Percentiles rank a stretch among this genome's conserved stretches.
These are phyloP conservation scores for Brassica incana DNA, from an alignment of 345 rosid species.

Conservation along the genomic window DNA sequence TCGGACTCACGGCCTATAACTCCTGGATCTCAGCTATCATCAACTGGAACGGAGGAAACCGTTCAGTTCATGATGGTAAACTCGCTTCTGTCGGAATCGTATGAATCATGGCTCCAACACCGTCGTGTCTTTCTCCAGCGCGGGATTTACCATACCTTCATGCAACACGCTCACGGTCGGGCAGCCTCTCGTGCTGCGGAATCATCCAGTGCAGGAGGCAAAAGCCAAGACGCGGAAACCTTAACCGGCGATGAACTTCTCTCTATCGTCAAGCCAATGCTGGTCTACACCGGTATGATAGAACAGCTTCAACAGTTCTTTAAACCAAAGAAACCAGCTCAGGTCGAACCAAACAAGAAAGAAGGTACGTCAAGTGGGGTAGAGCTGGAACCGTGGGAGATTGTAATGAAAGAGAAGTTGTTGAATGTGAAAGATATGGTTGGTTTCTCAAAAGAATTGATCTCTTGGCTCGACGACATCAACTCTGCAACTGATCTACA, in stretches of 20 bases:
- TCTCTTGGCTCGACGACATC: constrained; percentile 86
- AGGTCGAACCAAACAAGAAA: constrained; percentile 27
- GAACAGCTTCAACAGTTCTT: constrained; percentile 87
- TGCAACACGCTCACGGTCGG: constrained; percentile 90
- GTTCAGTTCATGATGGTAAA: constrained; percentile 98
- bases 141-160: constrained; percentile 83
- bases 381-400: constrained; percentile 75
- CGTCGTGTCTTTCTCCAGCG: constrained; percentile 81
- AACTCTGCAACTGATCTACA: constrained; percentile 68
- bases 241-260: constrained; percentile 57
- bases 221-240: constrained; percentile 43
- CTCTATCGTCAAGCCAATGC: constrained; percentile 70
- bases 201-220: constrained; percentile 47
- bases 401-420: constrained; percentile 71
- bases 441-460: constrained; percentile 78
- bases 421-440: constrained; percentile 76
- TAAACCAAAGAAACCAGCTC: constrained; percentile 59
- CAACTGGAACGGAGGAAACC: constrained; percentile 71
- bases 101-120: constrained; percentile 91
- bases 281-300: constrained; percentile 82
- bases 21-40: constrained; percentile 54
- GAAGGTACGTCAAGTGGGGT: constrained; percentile 56
- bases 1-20: constrained; percentile 56
- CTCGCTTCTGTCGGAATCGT: constrained; percentile 85
- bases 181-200: constrained; percentile 48